Evolutionary conservation across 2,329 filamentous ascomycete species (phyloP), one percentile per base, ranked within the genome.

Genomic region (Zalaria obscura): DNA sequence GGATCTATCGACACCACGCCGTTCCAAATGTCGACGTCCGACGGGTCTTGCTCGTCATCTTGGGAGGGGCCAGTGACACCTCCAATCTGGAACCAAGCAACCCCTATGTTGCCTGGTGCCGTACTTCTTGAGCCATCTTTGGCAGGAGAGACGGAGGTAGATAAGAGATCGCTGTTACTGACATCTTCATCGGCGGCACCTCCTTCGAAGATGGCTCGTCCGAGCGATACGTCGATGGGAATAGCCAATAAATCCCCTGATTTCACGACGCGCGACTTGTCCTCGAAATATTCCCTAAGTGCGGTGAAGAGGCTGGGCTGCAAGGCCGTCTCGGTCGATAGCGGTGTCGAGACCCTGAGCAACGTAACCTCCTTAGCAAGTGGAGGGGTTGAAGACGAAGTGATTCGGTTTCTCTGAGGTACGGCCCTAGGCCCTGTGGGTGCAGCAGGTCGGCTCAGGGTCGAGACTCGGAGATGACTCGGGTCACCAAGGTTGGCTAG

Each of bases 31-130:
- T 83, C 79, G 38, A 75, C 68, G 9, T 75, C 74, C 29, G 77
- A 73, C n/a, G 73, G 69, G 5, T 74, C 53, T 54, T 68, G 51
- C 66, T 78, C 50, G 65, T 76, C 55, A 66, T 63, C 61, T 7
- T 61, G 51, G 5, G 57, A 51, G n/a, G 62, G 58, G 5, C 66
- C 62, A 36, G 65, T 63, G 29, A 93, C 79, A 45, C 85, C 82
- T 33, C 82, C 81, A 34, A 98, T 82, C 48, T 80, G 84, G 68
- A 95, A 96, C 91, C 91, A 98, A 5, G 85, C 88, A 18, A 93
- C 83, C 27, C 61, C 62, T 18, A 18, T 18, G 18, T 18, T 18
- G 18, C 18, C 18, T 18, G 18, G 18, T 28, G 46, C 54, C 7
- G 45, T 48, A 35, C 7, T 40, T 26, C 25, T n/a, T 35, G 36